Evolutionary conservation across 768 basidiomycete genomes (phyloP).

Genomic region (Kwoniella newhampshirensis): DNA sequence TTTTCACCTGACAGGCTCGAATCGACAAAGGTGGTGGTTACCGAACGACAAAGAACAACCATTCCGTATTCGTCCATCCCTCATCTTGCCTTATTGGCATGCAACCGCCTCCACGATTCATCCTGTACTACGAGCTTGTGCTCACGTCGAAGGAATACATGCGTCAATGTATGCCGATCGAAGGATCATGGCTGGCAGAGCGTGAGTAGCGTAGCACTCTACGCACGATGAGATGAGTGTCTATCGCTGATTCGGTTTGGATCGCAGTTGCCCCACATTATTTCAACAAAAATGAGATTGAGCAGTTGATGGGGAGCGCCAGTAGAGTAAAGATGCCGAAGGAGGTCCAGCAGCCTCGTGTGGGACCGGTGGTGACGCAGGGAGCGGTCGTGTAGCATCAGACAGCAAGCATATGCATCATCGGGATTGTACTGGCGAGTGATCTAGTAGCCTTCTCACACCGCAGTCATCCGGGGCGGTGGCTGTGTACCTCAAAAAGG

Average conservation of each 20-base stretch:
- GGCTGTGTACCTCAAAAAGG: no score
- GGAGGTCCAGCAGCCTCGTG: slow-evolving; percentile 53
- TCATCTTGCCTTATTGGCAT: slow-evolving; percentile 92
- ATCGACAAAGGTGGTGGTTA: slow-evolving; percentile 96
- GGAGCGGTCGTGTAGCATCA: not conserved
- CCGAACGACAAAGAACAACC: slow-evolving; percentile 90
- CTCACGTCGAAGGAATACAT: slow-evolving; percentile 98
- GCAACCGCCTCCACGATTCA: slow-evolving; percentile 85
- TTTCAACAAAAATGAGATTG: slow-evolving; percentile 66
- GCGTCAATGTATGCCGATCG: slow-evolving; percentile 97
- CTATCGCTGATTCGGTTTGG: not conserved
- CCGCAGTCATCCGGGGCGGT: not conserved
- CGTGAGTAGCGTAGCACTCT: slow-evolving; percentile 57
- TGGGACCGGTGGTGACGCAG: slow-evolving; percentile 32
- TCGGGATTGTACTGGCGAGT: not conserved
- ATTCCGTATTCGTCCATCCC: slow-evolving; percentile 95
- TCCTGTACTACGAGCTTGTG: slow-evolving; percentile 95
- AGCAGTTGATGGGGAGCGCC: slow-evolving; percentile 40
- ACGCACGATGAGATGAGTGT: slow-evolving; percentile 1
- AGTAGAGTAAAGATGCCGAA: slow-evolving; percentile 87
- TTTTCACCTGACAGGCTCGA: slow-evolving; percentile 62
- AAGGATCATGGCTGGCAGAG: slow-evolving; percentile 89
- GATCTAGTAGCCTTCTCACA: not conserved
- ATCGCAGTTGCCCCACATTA: slow-evolving; percentile 87
- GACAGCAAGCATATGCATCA: not conserved